Percentiles rank a stretch among this genome's conserved stretches.
These are phyloP conservation scores for Raffaelea ambrosiae DNA, from an alignment of 2,329 filamentous ascomycete genomes.

Conservation along the genomic window DNA sequence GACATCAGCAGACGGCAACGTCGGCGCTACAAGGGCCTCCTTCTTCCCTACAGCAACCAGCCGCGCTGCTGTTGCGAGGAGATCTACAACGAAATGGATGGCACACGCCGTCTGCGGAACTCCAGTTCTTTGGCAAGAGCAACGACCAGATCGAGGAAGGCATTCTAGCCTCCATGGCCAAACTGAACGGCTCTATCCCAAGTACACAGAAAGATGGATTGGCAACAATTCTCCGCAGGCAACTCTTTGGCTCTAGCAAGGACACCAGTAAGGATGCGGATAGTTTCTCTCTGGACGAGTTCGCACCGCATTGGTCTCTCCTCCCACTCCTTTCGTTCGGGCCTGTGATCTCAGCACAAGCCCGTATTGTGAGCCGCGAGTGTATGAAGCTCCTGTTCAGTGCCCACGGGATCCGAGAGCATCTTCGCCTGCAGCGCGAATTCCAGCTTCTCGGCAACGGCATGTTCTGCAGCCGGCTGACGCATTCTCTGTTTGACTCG, in stretches of 20 bases:
- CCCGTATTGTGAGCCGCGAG: conserved; percentile 66
- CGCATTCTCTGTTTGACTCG: conserved; percentile 76
- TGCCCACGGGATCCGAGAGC: conserved; percentile 60
- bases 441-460: conserved; percentile 84
- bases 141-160: conserved; percentile 36
- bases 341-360: conserved; percentile 65
- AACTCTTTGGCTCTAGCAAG: conserved; percentile 23
- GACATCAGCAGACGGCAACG: not conserved
- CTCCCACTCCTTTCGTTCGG: conserved; percentile 65
- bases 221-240: conserved; percentile 28
- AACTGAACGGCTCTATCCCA: conserved; percentile 28
- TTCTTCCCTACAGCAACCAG: not conserved
- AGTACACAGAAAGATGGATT: conserved; percentile 25
- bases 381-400: conserved; percentile 69
- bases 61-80: not conserved
- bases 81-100: conserved; percentile 1
- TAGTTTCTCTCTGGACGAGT: conserved; percentile 13
- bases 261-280: not conserved
- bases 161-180: conserved; percentile 41
- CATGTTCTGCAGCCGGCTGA: conserved; percentile 69
- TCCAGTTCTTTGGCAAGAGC: conserved; percentile 41
- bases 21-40: not conserved
- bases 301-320: conserved; percentile 49
- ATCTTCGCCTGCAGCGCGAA: conserved; percentile 65
- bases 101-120: conserved; percentile 13